A percentile compares a stretch with the other conserved stretches of the same genome.
Evolutionary conservation across 1,284 basidiomycete genomes (phyloP).

Genomic region (Nidula niveotomentosa): DNA sequence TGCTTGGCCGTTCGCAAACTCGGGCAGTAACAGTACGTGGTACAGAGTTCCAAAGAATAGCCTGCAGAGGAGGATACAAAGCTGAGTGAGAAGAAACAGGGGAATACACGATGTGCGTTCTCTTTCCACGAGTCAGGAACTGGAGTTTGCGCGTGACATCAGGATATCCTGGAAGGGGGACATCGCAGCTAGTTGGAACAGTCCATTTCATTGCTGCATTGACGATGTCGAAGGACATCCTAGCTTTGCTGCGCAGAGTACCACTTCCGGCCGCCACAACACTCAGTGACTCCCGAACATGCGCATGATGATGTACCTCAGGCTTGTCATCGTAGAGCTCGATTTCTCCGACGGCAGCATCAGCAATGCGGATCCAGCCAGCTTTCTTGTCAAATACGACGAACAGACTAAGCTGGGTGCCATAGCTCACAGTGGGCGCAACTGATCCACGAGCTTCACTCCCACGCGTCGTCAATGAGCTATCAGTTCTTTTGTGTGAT

Average conservation of each 20-base stretch:
- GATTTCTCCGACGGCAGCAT: constrained; percentile 76
- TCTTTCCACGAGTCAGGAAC: constrained; percentile 66
- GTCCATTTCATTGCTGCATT: constrained; percentile 51
- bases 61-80: constrained; percentile 46
- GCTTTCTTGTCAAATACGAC: constrained; percentile 84
- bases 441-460: constrained; percentile 15
- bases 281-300: constrained; percentile 22
- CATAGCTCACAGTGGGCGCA: constrained; percentile 42
- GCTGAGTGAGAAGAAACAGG: constrained; percentile 60
- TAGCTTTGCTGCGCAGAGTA: constrained; percentile 39
- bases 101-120: constrained; percentile 64
- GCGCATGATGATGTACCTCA: constrained; percentile 2
- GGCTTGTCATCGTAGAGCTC: constrained; percentile 55
- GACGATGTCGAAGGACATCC: constrained; percentile 53
- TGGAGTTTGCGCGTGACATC: constrained; percentile 42
- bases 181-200: constrained; percentile 46
- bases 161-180: constrained; percentile 38
- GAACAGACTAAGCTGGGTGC: constrained; percentile 71
- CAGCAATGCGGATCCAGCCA: constrained; percentile 71
- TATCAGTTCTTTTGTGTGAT: constrained; percentile 33
- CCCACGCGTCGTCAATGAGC: constrained; percentile 25
- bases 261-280: constrained; percentile 18
- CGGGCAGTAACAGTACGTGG: constrained; percentile 59
- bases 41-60: constrained; percentile 55
- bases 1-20: constrained; percentile 34